phyloP scores from a whole-genome alignment of 1,139 yeast genomes.

The Debaryomyces coudertii region DNA sequence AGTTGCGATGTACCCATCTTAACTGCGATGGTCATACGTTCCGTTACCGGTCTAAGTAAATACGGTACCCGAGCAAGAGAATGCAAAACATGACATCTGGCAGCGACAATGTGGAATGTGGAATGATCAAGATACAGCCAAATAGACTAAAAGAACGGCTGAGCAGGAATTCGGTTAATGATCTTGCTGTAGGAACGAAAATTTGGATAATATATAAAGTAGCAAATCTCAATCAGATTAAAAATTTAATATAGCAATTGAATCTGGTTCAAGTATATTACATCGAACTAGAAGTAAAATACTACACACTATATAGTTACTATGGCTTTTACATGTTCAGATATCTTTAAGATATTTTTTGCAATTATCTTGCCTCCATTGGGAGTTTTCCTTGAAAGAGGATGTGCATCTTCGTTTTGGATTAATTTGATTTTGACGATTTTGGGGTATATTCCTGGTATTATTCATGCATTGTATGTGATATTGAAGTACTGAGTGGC shows the following conservation, averaged over 20 bases:
- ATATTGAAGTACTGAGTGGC: conserved; percentile 39
- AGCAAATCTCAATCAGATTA: not conserved
- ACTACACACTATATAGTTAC: conserved; percentile 10
- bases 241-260: conserved; percentile 1
- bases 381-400: conserved; percentile 73
- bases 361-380: conserved; percentile 74
- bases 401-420: conserved; percentile 58
- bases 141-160: conserved; percentile 12
- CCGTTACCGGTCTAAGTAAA: not conserved
- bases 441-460: conserved; percentile 68
- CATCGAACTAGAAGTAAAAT: not conserved
- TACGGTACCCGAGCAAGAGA: not conserved
- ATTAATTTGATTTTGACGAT: conserved; percentile 63
- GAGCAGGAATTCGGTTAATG: conserved; percentile 7
- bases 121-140: conserved; percentile 4
- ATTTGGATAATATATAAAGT: not conserved
- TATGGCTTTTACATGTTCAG: conserved; percentile 58
- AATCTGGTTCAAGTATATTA: not conserved
- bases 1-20: conserved; percentile 1
- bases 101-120: not conserved
- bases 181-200: not conserved
- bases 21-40: not conserved
- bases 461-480: conserved; percentile 64
- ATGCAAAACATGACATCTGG: conserved; percentile 2
- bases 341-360: conserved; percentile 60